A percentile compares a stretch with the other conserved stretches of the same genome.
Evolutionary conservation across 331 rosid genomes (phyloP).

Genomic region (Pyrus hybrid): DNA sequence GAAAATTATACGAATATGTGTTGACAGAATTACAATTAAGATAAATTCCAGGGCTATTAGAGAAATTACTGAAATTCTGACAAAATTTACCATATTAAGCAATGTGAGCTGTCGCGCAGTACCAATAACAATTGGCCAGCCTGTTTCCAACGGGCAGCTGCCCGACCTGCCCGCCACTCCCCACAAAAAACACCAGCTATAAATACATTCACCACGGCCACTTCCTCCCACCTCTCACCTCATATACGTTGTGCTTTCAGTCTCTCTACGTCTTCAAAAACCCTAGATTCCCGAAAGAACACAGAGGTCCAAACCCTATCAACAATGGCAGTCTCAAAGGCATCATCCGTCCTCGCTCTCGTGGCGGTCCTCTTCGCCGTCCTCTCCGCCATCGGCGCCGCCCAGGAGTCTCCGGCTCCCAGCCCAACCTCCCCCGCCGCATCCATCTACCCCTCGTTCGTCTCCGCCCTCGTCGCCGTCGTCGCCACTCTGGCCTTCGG

Average conservation of each 20-base stretch:
- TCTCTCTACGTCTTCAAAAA: not conserved
- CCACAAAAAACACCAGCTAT: not conserved
- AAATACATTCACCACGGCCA: slow-evolving; percentile 1
- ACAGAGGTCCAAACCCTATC: not conserved
- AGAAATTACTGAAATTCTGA: too few species aligned
- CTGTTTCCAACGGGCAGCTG: slow-evolving; percentile 55
- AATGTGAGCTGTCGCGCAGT: slow-evolving; percentile 41
- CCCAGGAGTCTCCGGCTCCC: slow-evolving; percentile 70
- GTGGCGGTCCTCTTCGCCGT: slow-evolving; percentile 32
- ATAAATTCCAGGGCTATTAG: too few species aligned
- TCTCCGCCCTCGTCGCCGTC: slow-evolving; percentile 30
- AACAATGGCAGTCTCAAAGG: slow-evolving; percentile 48
- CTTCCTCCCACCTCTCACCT: not conserved
- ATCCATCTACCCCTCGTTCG: slow-evolving; percentile 45
- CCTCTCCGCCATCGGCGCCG: slow-evolving; percentile 21
- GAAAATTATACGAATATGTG: too few species aligned
- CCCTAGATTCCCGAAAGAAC: slow-evolving; percentile 6
- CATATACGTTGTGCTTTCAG: not conserved
- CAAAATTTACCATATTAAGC: not conserved
- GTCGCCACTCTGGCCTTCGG: slow-evolving; percentile 52
- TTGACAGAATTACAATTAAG: too few species aligned
- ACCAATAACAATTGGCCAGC: slow-evolving; percentile 30
- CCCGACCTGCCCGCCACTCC: slow-evolving; percentile 44
- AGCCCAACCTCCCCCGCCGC: slow-evolving; percentile 55
- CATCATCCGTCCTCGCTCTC: slow-evolving; percentile 24